A percentile compares a stretch with the other conserved stretches of the same genome.
Conservation (phyloP, 2,329 filamentous ascomycete species). For the Cytospora schulzeri region DNA sequence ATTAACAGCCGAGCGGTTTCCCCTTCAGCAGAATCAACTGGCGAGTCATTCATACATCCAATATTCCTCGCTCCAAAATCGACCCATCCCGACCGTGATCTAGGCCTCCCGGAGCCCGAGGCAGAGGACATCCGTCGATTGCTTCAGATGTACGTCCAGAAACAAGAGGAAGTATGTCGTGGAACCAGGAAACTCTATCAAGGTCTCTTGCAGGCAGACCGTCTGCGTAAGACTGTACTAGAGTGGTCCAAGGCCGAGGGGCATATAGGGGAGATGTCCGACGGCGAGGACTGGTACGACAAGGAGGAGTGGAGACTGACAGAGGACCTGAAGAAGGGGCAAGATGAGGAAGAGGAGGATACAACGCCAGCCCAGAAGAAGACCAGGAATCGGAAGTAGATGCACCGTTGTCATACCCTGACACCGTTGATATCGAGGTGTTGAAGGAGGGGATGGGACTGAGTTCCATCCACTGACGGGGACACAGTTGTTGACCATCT, state of each 20-base stretch:
- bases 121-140: slow-evolving; percentile 77
- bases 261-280: slow-evolving; percentile 77
- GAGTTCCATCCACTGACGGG: neutral
- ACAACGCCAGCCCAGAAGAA: slow-evolving; percentile 60
- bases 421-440: neutral
- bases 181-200: slow-evolving; percentile 68
- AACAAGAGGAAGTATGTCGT: slow-evolving; percentile 81
- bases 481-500: neutral
- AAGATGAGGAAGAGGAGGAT: slow-evolving; percentile 82
- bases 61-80: slow-evolving; percentile 69
- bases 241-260: slow-evolving; percentile 79
- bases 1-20: slow-evolving; percentile 23
- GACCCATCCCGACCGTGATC: slow-evolving; percentile 67
- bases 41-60: slow-evolving; percentile 67
- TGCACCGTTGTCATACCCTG: neutral
- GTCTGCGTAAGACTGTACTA: slow-evolving; percentile 70
- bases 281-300: slow-evolving; percentile 90
- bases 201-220: slow-evolving; percentile 72
- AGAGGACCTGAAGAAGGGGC: slow-evolving; percentile 77
- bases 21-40: slow-evolving; percentile 29
- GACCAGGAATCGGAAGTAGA: slow-evolving; percentile 57
- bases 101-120: slow-evolving; percentile 71
- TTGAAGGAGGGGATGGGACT: neutral
- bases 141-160: slow-evolving; percentile 77
- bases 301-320: slow-evolving; percentile 75